Percentiles rank a stretch among this genome's conserved stretches.
Conservation (phyloP, 1,284 basidiomycete genomes). For the Cryptococcus sp. region DNA sequence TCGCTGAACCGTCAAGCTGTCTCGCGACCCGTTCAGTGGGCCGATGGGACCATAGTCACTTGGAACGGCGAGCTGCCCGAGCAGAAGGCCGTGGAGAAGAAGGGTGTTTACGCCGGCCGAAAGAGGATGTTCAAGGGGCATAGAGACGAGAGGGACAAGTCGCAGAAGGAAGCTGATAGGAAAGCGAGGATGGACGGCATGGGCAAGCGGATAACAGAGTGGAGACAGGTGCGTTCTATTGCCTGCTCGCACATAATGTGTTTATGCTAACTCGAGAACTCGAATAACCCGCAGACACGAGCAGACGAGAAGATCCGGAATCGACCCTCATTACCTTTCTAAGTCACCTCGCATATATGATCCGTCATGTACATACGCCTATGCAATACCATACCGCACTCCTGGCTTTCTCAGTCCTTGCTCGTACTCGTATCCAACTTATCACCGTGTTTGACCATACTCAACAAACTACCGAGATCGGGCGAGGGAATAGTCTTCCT, state of each 20-base stretch:
- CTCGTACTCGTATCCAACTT: not conserved
- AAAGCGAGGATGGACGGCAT: constrained; percentile 42
- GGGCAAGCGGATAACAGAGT: constrained; percentile 48
- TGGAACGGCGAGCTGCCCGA: constrained; percentile 22
- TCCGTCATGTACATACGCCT: not conserved
- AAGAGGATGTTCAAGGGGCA: constrained; percentile 47
- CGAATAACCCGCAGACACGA: constrained; percentile 15
- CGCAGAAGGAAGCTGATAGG: constrained; percentile 32
- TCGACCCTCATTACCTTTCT: constrained; percentile 39
- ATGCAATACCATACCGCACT: not conserved
- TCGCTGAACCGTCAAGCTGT: constrained; percentile 20
- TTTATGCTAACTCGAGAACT: not conserved
- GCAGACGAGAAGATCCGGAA: constrained; percentile 23
- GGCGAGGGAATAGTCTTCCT: constrained; percentile 20
- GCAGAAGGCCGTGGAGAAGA: constrained; percentile 12
- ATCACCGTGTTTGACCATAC: constrained; percentile 1
- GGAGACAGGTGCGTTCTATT: constrained; percentile 42
- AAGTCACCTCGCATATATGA: constrained; percentile 1
- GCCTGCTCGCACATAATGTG: not conserved
- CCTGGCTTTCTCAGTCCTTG: not conserved
- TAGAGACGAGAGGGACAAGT: constrained; percentile 41
- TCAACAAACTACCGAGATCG: constrained; percentile 10
- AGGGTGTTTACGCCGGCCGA: constrained; percentile 35
- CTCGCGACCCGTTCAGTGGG: constrained; percentile 17
- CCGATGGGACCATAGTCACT: constrained; percentile 22